These are phyloP conservation scores for Fagus crenata DNA, from an alignment of 306 rosid species.

Conservation along the genomic window DNA sequence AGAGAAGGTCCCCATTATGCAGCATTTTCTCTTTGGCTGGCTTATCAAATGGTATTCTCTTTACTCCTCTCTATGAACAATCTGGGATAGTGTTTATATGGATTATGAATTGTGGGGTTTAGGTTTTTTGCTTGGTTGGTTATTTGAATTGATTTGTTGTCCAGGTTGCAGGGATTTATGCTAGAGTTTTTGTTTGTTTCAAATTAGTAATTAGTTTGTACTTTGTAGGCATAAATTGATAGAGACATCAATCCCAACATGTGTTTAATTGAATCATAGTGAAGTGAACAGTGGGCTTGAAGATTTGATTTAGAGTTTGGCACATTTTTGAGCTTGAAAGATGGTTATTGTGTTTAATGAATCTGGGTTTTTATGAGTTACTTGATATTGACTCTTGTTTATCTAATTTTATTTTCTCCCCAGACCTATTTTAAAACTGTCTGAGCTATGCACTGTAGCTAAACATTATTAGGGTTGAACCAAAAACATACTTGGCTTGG, in stretches of 20 bases:
- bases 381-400: background rate
- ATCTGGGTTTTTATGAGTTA: background rate
- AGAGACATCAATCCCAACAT: background rate
- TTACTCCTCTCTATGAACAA: background rate
- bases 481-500: no score
- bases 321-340: background rate
- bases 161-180: background rate
- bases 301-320: background rate
- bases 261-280: background rate
- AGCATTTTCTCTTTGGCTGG: conserved; percentile 92
- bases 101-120: background rate
- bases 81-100: background rate
- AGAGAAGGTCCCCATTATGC: conserved; percentile 99
- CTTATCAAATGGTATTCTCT: conserved; percentile 72
- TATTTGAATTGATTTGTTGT: background rate
- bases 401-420: background rate
- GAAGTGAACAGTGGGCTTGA: background rate
- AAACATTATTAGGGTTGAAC: background rate
- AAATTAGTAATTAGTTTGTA: background rate
- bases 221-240: background rate
- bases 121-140: background rate
- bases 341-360: background rate
- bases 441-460: background rate
- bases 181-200: background rate
- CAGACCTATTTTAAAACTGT: background rate